phyloP scores from a whole-genome alignment of 2,329 filamentous ascomycete genomes.

The Macroventuria anomochaeta region DNA sequence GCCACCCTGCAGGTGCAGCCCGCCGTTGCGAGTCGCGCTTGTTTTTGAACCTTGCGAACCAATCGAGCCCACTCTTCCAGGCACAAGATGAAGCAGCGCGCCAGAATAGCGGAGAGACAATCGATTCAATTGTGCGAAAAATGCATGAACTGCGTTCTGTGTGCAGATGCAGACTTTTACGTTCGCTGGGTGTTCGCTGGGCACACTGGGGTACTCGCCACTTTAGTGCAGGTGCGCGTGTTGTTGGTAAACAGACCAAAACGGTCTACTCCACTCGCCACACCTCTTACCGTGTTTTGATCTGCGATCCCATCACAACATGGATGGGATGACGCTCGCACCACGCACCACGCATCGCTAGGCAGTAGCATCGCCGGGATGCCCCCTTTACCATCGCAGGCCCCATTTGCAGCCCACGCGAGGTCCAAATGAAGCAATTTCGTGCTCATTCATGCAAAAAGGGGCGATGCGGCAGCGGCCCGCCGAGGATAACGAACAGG shows the following conservation, averaged over 20 bases:
- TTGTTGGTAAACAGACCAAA: slow-evolving; percentile 9
- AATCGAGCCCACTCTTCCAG: slow-evolving; percentile 23
- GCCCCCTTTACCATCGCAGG: slow-evolving; percentile 6
- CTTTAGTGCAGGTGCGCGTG: not conserved
- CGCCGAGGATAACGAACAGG: slow-evolving; percentile 27
- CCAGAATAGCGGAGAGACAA: slow-evolving; percentile 7
- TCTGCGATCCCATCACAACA: not conserved
- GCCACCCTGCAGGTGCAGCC: slow-evolving; percentile 13
- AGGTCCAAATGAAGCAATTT: slow-evolving; percentile 19
- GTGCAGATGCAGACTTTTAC: slow-evolving; percentile 3
- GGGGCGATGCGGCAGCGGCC: slow-evolving; percentile 26
- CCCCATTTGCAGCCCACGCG: slow-evolving; percentile 13
- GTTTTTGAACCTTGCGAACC: slow-evolving; percentile 24
- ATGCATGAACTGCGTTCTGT: slow-evolving; percentile 8
- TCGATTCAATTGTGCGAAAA: not conserved
- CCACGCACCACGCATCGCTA: slow-evolving; percentile 10
- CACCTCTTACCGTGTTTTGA: slow-evolving; percentile 11
- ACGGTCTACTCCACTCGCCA: no score
- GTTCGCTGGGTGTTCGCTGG: slow-evolving; percentile 13
- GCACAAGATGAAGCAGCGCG: slow-evolving; percentile 26
- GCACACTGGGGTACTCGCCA: not conserved
- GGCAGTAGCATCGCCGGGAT: slow-evolving; percentile 9
- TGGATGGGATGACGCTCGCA: slow-evolving; percentile 6
- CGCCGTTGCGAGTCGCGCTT: slow-evolving; percentile 18
- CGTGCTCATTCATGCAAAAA: slow-evolving; percentile 29